Base-by-base conservation (phyloP, 2,329 filamentous ascomycete genomes). In the Diaporthe sp. region DNA sequence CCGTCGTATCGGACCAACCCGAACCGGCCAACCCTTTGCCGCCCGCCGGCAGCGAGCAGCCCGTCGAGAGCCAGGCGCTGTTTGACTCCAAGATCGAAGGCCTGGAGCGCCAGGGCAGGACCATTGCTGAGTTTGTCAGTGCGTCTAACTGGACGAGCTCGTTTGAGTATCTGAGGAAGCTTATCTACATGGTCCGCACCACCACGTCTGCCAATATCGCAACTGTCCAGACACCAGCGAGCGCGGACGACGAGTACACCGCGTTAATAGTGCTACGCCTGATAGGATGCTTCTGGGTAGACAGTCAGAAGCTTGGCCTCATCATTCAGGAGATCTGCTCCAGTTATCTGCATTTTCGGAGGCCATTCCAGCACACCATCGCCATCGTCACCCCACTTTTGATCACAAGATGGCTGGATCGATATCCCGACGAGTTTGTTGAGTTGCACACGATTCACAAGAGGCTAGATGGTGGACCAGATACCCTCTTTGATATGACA, bases 401-500 rank as follows among this genome's bases (percentile, higher is more conserved):
- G 69, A 91, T 94, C 72, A 88, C 87, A 42, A 86, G 90, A 76
- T 94, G 92, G 92, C 87, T 93, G 47, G 90, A 93, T 78, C 88
- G 90, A 13, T 90, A 89, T 77, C 92, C 92, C 1, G 82, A 87
- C 47, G 91, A 94, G 81, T 93, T 93, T 80, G 88, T 92, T 61
- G 86, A 88, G 74, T 83, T 93, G 74, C 92, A 94, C 80, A 87
- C 87, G 22, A 85, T 87, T 74, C 89, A 90, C 76, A 90, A 87
- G 78, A 88, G 90, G 78, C 86, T 93, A n/a, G 91, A 93, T 77
- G 90, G 89, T 64, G 90, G 89, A 13, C 89, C 90, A 7, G 92
- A 94, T 79, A 92, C 90, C 0, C 84, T 94, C 33, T 93, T 93
- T 79, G 92, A 94, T 78, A 93, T 93, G 90, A 88, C 90, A 7